Evolutionary conservation across 2,329 filamentous ascomycete genomes (phyloP), one percentile per base, ranked within the genome.

Genomic region (Lecanoromycetidae sp.): DNA sequence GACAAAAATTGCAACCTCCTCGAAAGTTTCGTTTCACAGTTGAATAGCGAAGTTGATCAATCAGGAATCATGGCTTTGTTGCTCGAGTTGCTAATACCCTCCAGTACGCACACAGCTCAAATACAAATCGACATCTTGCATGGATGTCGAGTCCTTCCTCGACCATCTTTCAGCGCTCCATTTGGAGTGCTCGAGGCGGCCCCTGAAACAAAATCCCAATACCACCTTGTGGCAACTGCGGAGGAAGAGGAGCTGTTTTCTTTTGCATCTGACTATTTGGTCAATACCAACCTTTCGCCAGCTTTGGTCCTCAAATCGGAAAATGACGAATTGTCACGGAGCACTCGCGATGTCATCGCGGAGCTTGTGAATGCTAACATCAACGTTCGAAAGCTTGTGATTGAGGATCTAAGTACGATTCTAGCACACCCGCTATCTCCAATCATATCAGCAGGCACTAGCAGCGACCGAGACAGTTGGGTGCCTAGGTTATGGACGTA

Each of bases 101-200:
- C 47, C 50, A 3, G 6, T 12, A 5, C 5, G 15, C 8, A n/a
- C n/a, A n/a, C n/a, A n/a, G n/a, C 4, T 34, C 17, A 36, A 34
- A 17, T 19, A 36, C 3, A 20, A 41, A 5, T 4, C 8, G 7
- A 38, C 29, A 2, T 25, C 38, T n/a, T 52, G 3, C 9, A 40
- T 9, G 43, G 39, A 15, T 52, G 50, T 34, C 32, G 47, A 15
- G 32, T 52, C 9, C 17, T 52, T 5, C 50, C 50, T 5, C 40
- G 43, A 20, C 47, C 47, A 6, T 4, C 5, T 6, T 34, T 52
- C 19, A 29, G 38, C 19, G 25, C 33, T 17, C 42, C 47, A 13
- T 33, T 52, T 2, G 47, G 50, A 10, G 25, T 38, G 1, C 15
- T 51, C 1, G n/a, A 3, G 3, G 44, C 25, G 30, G 23, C 41